phyloP scores from a whole-genome alignment of 1,284 basidiomycete genomes.

The Anthracocystis panici-leucophaei region DNA sequence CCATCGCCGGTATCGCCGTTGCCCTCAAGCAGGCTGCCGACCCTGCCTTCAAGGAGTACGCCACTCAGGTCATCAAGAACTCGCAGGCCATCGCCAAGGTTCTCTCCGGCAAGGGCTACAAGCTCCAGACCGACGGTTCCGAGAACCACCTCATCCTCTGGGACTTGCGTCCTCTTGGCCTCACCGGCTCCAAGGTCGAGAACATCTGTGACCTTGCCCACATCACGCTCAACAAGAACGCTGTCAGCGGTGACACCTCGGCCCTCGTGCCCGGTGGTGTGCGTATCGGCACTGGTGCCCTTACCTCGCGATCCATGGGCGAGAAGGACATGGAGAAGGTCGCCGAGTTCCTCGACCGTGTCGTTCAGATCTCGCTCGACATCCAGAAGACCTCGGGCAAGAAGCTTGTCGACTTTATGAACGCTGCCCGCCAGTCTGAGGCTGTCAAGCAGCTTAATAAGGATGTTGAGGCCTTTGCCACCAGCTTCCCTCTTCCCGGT shows the following conservation, averaged over 20 bases:
- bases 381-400: slow-evolving; percentile 91
- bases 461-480: slow-evolving; percentile 84
- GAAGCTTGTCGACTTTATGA: slow-evolving; percentile 94
- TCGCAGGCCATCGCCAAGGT: slow-evolving; percentile 66
- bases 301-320: slow-evolving; percentile 92
- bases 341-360: slow-evolving; percentile 78
- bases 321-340: slow-evolving; percentile 87
- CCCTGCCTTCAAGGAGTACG: slow-evolving; percentile 92
- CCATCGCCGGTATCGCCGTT: slow-evolving; percentile 95
- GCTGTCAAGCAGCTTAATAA: slow-evolving; percentile 81
- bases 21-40: slow-evolving; percentile 92
- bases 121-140: slow-evolving; percentile 94
- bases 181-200: slow-evolving; percentile 98
- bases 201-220: slow-evolving; percentile 97
- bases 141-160: slow-evolving; percentile 98
- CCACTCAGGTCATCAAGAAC: slow-evolving; percentile 86
- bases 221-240: slow-evolving; percentile 84
- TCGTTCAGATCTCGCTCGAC: slow-evolving; percentile 65
- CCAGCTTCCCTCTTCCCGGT: slow-evolving; percentile 91
- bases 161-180: slow-evolving; percentile 93
- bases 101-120: slow-evolving; percentile 73
- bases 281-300: slow-evolving; percentile 91
- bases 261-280: slow-evolving; percentile 97
- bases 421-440: slow-evolving; percentile 78
- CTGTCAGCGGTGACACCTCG: slow-evolving; percentile 91